These are phyloP conservation scores for Myxozyma neotropica DNA, from an alignment of 805 yeast genomes.

Conservation along the genomic window DNA sequence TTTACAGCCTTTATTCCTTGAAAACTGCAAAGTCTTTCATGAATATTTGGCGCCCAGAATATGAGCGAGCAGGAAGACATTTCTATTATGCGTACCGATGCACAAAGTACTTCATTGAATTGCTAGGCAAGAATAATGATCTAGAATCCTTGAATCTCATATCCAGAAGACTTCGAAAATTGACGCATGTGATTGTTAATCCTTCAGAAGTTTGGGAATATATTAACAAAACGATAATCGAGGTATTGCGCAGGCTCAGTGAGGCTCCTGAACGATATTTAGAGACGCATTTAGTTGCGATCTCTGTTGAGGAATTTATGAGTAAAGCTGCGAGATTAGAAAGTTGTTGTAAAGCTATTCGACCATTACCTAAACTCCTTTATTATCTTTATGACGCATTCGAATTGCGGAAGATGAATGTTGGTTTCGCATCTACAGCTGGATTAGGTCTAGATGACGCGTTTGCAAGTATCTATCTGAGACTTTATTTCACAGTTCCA, in stretches of 20 bases:
- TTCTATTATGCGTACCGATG: constrained; percentile 76
- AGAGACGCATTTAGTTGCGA: constrained; percentile 28
- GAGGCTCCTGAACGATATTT: constrained; percentile 36
- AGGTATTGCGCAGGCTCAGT: constrained; percentile 49
- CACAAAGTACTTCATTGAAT: constrained; percentile 60
- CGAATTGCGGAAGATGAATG: constrained; percentile 70
- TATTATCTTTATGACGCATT: constrained; percentile 52
- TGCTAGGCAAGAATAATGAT: constrained; percentile 59
- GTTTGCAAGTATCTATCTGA: constrained; percentile 61
- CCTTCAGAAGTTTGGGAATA: constrained; percentile 68
- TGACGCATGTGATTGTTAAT: constrained; percentile 73
- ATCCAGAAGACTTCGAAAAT: constrained; percentile 73
- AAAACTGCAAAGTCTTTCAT: constrained; percentile 73
- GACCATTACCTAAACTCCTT: constrained; percentile 14
- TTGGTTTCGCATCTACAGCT: constrained; percentile 75
- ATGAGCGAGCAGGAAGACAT: constrained; percentile 91
- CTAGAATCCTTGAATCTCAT: constrained; percentile 60
- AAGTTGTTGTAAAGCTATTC: constrained; percentile 22
- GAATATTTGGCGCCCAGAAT: constrained; percentile 90
- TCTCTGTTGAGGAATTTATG: constrained; percentile 45
- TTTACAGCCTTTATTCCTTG: constrained; percentile 63
- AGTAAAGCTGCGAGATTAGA: constrained; percentile 45
- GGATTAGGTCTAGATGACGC: constrained; percentile 66
- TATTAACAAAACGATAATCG: constrained; percentile 52
- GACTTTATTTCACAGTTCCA: constrained; percentile 44